A percentile compares a stretch with the other conserved stretches of the same genome.
These are phyloP conservation scores for Aspergillus heteromorphus DNA, from an alignment of 495 filamentous ascomycete species.

Conservation along the genomic window DNA sequence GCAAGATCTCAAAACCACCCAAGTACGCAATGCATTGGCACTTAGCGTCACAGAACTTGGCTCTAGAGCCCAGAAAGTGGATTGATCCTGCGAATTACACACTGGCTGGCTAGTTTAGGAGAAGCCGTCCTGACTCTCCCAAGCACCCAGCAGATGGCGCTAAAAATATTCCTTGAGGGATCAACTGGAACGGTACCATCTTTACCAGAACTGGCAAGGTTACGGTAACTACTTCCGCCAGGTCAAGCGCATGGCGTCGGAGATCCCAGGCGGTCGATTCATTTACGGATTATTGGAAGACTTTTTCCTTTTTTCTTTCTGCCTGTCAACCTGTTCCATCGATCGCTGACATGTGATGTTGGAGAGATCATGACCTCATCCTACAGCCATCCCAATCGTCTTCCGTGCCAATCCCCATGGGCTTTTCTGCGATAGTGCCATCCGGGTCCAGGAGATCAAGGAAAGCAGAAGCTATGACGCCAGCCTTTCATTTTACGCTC, in stretches of 20 bases:
- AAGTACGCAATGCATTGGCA: background rate
- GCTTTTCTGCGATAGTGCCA: background rate
- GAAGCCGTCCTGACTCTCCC: background rate
- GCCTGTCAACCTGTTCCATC: background rate
- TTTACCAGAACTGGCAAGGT: slow-evolving; percentile 4
- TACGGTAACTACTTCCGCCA: background rate
- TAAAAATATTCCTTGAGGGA: slow-evolving; percentile 9
- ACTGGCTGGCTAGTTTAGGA: background rate
- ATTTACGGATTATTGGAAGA: background rate
- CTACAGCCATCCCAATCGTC: background rate
- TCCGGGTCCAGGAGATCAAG: background rate
- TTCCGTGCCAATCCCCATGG: background rate
- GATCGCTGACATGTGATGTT: background rate
- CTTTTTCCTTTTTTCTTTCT: background rate
- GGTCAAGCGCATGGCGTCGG: background rate
- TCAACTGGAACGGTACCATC: slow-evolving; percentile 12
- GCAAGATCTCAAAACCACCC: background rate
- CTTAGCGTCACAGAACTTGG: background rate
- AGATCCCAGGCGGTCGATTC: background rate
- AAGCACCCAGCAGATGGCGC: slow-evolving; percentile 10
- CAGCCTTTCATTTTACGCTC: background rate
- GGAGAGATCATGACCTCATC: background rate
- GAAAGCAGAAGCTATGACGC: background rate
- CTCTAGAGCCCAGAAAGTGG: background rate
- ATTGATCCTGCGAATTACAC: background rate